These are phyloP conservation scores for Penicillium sclerotiorum DNA, from an alignment of 2,329 filamentous ascomycete genomes.

Conservation along the genomic window DNA sequence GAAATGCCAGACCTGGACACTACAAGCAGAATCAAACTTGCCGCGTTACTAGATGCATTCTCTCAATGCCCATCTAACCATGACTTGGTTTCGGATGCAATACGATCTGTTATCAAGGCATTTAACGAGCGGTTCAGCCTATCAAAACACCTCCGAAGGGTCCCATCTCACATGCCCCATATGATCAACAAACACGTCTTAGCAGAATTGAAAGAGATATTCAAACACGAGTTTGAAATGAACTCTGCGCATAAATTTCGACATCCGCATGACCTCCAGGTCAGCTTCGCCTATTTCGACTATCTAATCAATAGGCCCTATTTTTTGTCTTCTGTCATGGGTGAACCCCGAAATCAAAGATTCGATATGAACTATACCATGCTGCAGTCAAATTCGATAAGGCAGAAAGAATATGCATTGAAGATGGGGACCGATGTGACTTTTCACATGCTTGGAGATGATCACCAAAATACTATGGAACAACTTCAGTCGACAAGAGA, in stretches of 20 bases:
- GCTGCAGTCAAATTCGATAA: neutral
- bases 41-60: neutral
- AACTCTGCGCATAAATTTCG: neutral
- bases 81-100: neutral
- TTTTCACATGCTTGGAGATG: neutral
- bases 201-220: neutral
- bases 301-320: neutral
- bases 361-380: neutral
- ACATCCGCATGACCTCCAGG: neutral
- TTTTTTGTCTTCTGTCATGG: neutral
- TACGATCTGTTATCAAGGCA: neutral
- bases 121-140: neutral
- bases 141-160: neutral
- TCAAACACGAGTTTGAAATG: neutral
- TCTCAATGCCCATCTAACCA: neutral
- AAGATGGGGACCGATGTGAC: neutral
- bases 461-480: neutral
- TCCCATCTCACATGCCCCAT: neutral
- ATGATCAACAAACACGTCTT: neutral
- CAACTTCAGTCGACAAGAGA: neutral
- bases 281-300: neutral
- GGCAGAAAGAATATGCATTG: neutral
- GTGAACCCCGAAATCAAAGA: neutral
- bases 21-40: neutral
- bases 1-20: neutral